Evolutionary conservation across 495 filamentous ascomycete genomes (phyloP), one percentile per base, ranked within the genome.

Genomic region (Annulohypoxylon maeteangense): DNA sequence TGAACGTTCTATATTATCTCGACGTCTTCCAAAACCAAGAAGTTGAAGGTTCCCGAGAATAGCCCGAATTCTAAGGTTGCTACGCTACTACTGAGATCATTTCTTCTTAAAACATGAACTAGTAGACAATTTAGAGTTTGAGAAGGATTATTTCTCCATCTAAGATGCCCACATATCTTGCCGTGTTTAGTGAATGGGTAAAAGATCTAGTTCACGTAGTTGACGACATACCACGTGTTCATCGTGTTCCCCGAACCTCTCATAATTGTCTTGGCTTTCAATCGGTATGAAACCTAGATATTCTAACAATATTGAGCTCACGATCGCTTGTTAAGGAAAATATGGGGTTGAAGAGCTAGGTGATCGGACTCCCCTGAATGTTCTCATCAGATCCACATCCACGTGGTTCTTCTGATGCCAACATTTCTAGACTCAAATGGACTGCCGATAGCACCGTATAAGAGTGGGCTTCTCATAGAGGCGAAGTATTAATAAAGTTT

Each of bases 341-440:
- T 22, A 40, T 61, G 48, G 61, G 55, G 61, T 54, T 65, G 61
- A 65, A 14, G 61, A 65, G 11, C 55, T 47, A 38, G 40, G 48
- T 70, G 55, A 54, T 16, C 54, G 65, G 45, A 70, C 55, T 32
- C 11, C 34, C 53, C 36, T 60, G 27, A 54, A 70, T 70, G 59
- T 70, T 65, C n/a, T n/a, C n/a, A n/a, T n/a, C n/a, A n/a, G 5
- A 62, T 57, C 56, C 62, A 66, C 56, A 50, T 27, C 40, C 32
- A 7, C 56, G 29, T 40, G 62, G 62, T 22, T 18, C 48, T 14
- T 1, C 48, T 51, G 32, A 23, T 45, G 55, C 36, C 12, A 32
- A 36, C 61, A 32, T 14, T 27, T 70, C 62, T 55, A 48, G 36
- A 23, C 38, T 65, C 11, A 34, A n/a, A 65, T 11, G 45, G 6